A percentile compares a stretch with the other conserved stretches of the same genome.
These are phyloP conservation scores for Seiridium cupressi DNA, from an alignment of 2,329 filamentous ascomycete species.

Conservation along the genomic window DNA sequence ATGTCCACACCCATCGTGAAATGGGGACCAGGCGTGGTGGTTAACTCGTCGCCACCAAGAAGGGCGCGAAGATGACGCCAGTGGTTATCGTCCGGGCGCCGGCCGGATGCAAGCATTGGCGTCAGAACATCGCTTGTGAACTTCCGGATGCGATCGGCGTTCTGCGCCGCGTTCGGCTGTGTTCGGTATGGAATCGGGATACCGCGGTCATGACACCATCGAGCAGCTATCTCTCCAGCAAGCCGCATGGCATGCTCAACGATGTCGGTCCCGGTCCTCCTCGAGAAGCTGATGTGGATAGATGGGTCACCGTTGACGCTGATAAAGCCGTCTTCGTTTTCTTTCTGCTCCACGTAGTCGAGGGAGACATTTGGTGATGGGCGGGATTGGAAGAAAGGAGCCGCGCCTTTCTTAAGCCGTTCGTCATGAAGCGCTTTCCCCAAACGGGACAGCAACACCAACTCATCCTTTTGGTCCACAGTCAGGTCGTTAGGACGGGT, in stretches of 20 bases:
- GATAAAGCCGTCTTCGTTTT: constrained; percentile 22
- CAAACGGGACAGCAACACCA: constrained; percentile 46
- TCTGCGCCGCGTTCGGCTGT: constrained; percentile 38
- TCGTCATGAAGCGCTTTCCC: constrained; percentile 41
- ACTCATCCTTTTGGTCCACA: constrained; percentile 39
- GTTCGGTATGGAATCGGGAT: constrained; percentile 60
- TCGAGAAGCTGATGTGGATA: constrained; percentile 40
- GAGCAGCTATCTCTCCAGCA: constrained; percentile 59
- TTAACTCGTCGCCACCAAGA: constrained; percentile 50
- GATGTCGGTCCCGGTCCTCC: constrained; percentile 29
- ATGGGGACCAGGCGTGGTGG: constrained; percentile 52
- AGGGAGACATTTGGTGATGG: constrained; percentile 44
- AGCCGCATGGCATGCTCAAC: constrained; percentile 57
- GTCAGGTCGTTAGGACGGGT: constrained; percentile 40
- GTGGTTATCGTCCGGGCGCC: constrained; percentile 27
- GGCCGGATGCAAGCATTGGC: constrained; percentile 34
- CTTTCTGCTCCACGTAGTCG: constrained; percentile 25
- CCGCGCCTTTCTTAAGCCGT: constrained; percentile 46
- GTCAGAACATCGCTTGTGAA: constrained; percentile 37
- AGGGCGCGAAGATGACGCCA: constrained; percentile 32
- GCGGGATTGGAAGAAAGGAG: constrained; percentile 44
- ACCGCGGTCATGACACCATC: constrained; percentile 56
- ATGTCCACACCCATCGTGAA: constrained; percentile 56
- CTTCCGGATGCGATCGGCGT: constrained; percentile 34
- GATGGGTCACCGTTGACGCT: constrained; percentile 46